Evolutionary conservation across 345 rosid species (phyloP), one percentile per base, ranked within the genome.

Genomic region (Camelina hispida): DNA sequence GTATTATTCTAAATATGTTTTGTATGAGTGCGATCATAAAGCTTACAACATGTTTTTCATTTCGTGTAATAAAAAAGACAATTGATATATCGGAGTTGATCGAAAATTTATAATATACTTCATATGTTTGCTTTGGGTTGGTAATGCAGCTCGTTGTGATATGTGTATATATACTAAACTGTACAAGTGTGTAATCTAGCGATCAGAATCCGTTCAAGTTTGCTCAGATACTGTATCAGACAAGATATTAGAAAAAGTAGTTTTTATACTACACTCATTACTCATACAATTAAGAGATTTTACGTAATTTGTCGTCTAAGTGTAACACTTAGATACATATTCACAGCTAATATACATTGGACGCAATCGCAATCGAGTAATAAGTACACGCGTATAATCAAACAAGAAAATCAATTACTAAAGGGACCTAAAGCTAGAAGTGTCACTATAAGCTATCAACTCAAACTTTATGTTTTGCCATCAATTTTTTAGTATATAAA

Each of bases 401-500:
- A 46, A 55, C 12, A 50, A 25, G 15, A 67, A 71, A 20, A 61
- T 8, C 56, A 68, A 61, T 20, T 16, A 55, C 40, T 34, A 54
- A 23, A 44, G 22, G 12, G 46, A 43, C 46, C 47, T 47, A 18
- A 48, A 37, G 53, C 51, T 47, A 56, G 23, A 52, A 20, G 43
- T 76, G 80, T 69, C 71, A 62, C 71, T 46, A 6, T 44, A 20
- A 22, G 65, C 52, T 25, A 69, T 34, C 51, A 69, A 54, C 28
- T 64, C 50, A 61, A 61, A 53, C 57, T 60, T 75, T 38, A 51
- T 75, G 78, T 46, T 56, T 22, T 32, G 37, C 54, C 18, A 59
- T 75, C 53, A 75, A 38, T 59, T 47, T 43, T 22, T 18, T 63
- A 6, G 15, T 43, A 50, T 61, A 62, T 62, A 55, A 61, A 55